Evolutionary conservation across 169 alveolate genomes (phyloP), one percentile per base, ranked within the genome.

Genomic region (Plasmodium yoelii): DNA sequence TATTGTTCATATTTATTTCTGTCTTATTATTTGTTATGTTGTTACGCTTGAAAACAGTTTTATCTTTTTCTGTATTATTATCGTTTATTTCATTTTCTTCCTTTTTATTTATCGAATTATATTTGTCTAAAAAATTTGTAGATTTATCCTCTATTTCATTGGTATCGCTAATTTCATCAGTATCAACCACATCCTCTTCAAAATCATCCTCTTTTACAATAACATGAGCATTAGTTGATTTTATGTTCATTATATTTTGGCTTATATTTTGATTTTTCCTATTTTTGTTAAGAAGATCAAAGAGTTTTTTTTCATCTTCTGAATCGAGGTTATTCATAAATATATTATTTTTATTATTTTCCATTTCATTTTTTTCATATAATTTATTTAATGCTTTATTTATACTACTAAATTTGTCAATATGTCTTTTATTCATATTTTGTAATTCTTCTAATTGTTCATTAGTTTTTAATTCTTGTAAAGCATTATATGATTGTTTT

Each of bases 401-500:
- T 69, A 80, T 80, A 49, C 90, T 80, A 60, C 44, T 56, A 80
- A 80, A 80, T 67, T 80, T 80, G 49, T 80, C 82, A 13, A 80
- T 67, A 47, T 80, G 80, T 67, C 90, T 80, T 80, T 59, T 80
- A 57, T 80, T 80, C 6, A 80, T 55, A 67, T 80, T 80, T 80
- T 80, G 60, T 61, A 80, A 67, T 61, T 80, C 90, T 70, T 80
- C 90, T 70, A 80, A 67, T 26, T 80, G 84, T 55, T 80, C 90
- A 80, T 80, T 80, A 15, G 61, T 80, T 80, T 80, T 64, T 80
- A 80, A 55, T 67, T 80, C 90, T 59, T 55, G 42, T 24, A 67
- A 24, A 12, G 90, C 90, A 80, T 80, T 80, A 60, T 80, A 80
- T 69, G 90, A 80, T 59, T 80, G 73, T 49, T 80, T 80, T 80